Evolutionary conservation across 2,329 filamentous ascomycete species (phyloP).

Genomic region (Hypoxylon sp.): DNA sequence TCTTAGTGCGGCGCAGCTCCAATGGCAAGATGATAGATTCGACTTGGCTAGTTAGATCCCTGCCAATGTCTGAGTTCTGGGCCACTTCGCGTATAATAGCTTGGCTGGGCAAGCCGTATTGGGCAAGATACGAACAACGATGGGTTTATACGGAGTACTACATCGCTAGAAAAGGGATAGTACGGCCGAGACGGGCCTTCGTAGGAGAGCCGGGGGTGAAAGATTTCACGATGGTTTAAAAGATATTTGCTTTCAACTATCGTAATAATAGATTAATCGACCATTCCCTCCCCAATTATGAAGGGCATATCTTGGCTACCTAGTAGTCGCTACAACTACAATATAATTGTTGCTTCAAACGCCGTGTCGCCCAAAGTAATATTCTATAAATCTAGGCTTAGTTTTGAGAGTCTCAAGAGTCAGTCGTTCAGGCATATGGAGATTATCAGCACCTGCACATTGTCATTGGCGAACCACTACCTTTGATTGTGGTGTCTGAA

Average conservation of each 20-base stretch:
- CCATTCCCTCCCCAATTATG: not conserved
- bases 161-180: slow-evolving; percentile 5
- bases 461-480: not conserved
- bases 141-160: slow-evolving; percentile 1
- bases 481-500: not conserved
- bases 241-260: too few relatives aligned
- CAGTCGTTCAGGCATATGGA: too few relatives aligned
- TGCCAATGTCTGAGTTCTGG: slow-evolving; percentile 16
- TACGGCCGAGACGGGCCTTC: not conserved
- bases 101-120: not conserved
- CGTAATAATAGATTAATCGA: not conserved
- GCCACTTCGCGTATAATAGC: not conserved
- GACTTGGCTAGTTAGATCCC: slow-evolving; percentile 12
- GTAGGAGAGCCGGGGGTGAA: not conserved
- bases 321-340: too few relatives aligned
- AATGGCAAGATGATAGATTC: slow-evolving; percentile 11
- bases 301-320: not conserved
- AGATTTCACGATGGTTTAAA: not conserved
- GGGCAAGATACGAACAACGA: not conserved
- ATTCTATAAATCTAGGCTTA: too few relatives aligned
- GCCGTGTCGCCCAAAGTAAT: too few relatives aligned
- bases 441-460: too few relatives aligned
- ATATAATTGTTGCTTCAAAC: too few relatives aligned
- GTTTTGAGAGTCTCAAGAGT: too few relatives aligned
- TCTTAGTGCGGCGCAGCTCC: slow-evolving; percentile 8